A percentile compares a stretch with the other conserved stretches of the same genome.
phyloP scores from a whole-genome alignment of 1,139 yeast genomes.

The Yamadazyma mexicana region DNA sequence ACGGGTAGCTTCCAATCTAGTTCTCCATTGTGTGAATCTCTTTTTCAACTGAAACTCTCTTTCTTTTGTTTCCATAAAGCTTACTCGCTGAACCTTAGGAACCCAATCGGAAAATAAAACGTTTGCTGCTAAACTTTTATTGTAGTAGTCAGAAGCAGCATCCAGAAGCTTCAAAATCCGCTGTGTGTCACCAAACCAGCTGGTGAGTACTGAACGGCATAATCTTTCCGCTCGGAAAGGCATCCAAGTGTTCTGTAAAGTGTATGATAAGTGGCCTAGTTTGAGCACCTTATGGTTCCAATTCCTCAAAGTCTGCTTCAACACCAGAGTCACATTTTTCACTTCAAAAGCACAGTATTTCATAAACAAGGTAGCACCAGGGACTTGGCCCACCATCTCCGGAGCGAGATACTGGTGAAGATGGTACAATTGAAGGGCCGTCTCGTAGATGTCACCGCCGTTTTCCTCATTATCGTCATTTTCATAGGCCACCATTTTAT shows the following conservation, averaged over 20 bases:
- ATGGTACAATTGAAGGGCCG: conserved; percentile 22
- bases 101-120: conserved; percentile 12
- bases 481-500: conserved; percentile 31
- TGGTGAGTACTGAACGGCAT: conserved; percentile 3
- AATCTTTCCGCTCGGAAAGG: neutral
- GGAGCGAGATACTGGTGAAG: conserved; percentile 21
- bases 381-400: conserved; percentile 2
- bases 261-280: conserved; percentile 11
- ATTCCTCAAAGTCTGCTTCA: conserved; percentile 8
- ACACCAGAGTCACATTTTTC: neutral
- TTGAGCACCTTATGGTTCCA: conserved; percentile 20
- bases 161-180: conserved; percentile 5
- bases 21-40: conserved; percentile 9
- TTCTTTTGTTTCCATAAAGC: conserved; percentile 2
- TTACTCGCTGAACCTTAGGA: conserved; percentile 3
- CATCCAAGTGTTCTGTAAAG: conserved; percentile 12
- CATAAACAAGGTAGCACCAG: conserved; percentile 28
- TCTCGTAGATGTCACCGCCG: conserved; percentile 22
- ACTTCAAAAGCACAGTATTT: conserved; percentile 23
- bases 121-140: conserved; percentile 10
- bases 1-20: neutral
- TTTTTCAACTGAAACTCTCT: neutral
- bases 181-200: conserved; percentile 10
- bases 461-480: conserved; percentile 28
- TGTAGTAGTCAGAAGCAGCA: conserved; percentile 14